Conservation (phyloP, 2,329 filamentous ascomycete genomes). For the Colletotrichum filicis region DNA sequence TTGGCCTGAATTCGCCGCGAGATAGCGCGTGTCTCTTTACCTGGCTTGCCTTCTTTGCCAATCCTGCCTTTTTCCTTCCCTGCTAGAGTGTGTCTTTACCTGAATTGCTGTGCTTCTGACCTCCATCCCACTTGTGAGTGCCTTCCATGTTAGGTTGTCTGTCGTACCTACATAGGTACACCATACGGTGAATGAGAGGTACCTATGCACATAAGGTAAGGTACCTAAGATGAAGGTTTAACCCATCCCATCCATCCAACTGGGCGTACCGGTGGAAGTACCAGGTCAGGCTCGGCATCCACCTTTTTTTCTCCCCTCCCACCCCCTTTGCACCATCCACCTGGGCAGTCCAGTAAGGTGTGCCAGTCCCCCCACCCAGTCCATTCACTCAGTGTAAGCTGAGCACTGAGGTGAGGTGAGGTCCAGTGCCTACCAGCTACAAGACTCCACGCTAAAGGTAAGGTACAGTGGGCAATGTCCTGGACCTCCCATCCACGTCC, state of each 20-base stretch:
- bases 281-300: slow-evolving; percentile 16
- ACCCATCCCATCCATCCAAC: neutral
- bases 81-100: neutral
- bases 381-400: neutral
- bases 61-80: neutral
- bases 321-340: neutral
- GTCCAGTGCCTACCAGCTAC: too few species aligned
- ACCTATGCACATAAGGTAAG: neutral
- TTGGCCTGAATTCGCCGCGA: neutral
- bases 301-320: neutral
- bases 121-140: neutral
- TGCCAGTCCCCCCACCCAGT: neutral
- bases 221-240: neutral
- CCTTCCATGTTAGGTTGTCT: neutral
- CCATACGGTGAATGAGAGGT: neutral
- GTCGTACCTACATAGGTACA: neutral
- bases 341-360: neutral
- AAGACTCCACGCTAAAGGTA: neutral
- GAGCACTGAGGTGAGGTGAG: too few species aligned
- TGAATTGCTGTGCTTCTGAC: neutral
- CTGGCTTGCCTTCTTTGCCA: slow-evolving; percentile 11
- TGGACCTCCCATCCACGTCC: slow-evolving; percentile 9
- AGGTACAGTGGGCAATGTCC: slow-evolving; percentile 4
- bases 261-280: neutral
- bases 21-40: slow-evolving; percentile 7